Base-by-base conservation (phyloP, 2,329 filamentous ascomycete genomes). In the Aspergillus texensis region DNA sequence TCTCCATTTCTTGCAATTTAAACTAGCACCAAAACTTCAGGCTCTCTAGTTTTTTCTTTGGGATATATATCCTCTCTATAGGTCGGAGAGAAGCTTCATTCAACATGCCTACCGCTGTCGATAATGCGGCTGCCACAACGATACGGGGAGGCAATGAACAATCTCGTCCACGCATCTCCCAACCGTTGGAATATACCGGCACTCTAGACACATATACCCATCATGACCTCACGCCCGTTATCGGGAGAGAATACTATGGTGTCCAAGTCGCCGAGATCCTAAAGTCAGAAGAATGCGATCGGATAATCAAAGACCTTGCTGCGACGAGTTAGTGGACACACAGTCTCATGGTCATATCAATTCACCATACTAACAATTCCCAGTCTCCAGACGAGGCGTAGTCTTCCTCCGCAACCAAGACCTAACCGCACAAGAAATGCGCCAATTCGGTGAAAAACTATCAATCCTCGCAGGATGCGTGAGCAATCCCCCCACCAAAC, bases 341-440 rank as follows among this genome's bases (percentile, higher is more conserved):
- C 76, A 77, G 81, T 79, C 19, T 26, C 1, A 26, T 3, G 3
- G 8, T 11, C 21, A 12, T 12, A 9, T 16, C 16, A n/a, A 24
- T 8, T 10, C 3, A 16, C 9, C 19, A 6, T 62, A 60, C 62
- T 58, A n/a, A 58, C 32, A 5, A 21, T 26, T 0, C 16, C 3
- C 53, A 89, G 88, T 91, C 68, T 91, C 88, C 0, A 84, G 86
- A 61, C 85, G 89, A 0, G 89, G 89, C 2, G 89, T 91, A 5
- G 87, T 91, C 19, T 90, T 91, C 79, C 89, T 91, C 75, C 85
- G 88, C n/a, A 82, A 85, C 36, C 89, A 92, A 67, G 79, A 87
- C 68, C 81, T 72, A 73, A 90, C 57, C 82, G 82, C 70, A 82
- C 81, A 89, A 4, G 88, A 90, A 70, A 92, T 91, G 78, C 81